These are phyloP conservation scores for Zhuliangozyma parablackwelliae DNA, from an alignment of 1,139 yeast genomes.

Conservation along the genomic window DNA sequence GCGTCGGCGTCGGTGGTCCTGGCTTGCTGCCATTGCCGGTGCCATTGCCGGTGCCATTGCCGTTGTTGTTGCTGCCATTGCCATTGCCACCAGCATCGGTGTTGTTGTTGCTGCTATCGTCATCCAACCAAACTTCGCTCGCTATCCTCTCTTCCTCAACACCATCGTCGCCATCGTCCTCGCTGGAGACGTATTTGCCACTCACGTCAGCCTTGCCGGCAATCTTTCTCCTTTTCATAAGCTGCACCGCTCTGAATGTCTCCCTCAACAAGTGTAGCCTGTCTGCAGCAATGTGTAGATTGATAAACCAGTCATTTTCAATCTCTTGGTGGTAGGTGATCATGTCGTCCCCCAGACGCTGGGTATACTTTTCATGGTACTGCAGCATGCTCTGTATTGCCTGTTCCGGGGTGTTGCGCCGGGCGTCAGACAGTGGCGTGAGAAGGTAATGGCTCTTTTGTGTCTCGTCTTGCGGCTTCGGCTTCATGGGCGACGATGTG, in stretches of 20 bases:
- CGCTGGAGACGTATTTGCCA: background rate
- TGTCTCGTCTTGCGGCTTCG: no score
- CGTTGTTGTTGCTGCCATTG: background rate
- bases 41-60: background rate
- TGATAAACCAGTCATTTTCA: conserved; percentile 23
- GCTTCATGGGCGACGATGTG: no score
- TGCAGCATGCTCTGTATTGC: conserved; percentile 1
- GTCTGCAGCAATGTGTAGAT: conserved; percentile 22
- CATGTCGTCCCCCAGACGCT: background rate
- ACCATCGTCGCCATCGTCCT: conserved; percentile 3
- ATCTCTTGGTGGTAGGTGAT: conserved; percentile 7
- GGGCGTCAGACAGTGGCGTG: no score
- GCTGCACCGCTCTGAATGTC: conserved; percentile 23
- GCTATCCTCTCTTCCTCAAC: conserved; percentile 5
- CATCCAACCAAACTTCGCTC: background rate
- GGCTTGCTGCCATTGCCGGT: background rate
- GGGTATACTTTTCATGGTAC: conserved; percentile 1
- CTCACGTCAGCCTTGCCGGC: background rate
- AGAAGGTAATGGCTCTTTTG: no score
- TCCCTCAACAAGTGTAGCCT: conserved; percentile 29
- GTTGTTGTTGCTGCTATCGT: conserved; percentile 1
- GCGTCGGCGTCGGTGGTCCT: no score
- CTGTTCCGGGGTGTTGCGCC: background rate
- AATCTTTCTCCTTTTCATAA: conserved; percentile 17
- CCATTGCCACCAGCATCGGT: background rate